Evolutionary conservation across 2,329 filamentous ascomycete genomes (phyloP).

Genomic region (Drechslera avenae): DNA sequence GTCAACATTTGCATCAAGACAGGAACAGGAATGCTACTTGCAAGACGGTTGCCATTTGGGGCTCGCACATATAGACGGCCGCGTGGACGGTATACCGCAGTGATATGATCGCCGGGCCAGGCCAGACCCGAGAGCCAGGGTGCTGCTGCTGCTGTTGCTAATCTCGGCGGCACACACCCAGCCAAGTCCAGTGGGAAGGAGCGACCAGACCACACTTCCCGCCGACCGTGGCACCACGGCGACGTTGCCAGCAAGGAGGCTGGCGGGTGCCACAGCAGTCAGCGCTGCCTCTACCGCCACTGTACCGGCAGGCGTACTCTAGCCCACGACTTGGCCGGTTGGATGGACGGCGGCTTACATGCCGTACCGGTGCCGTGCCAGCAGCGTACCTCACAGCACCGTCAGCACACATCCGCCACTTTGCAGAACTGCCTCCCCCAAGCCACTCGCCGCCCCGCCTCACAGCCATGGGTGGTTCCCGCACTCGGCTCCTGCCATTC

Average conservation of each 20-base stretch:
- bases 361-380: too few relatives aligned
- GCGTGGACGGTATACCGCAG: not conserved
- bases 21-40: too few relatives aligned
- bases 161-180: not conserved
- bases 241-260: too few relatives aligned
- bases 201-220: not conserved
- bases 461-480: not conserved
- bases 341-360: too few relatives aligned
- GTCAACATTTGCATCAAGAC: too few relatives aligned
- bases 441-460: not conserved
- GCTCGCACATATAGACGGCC: not conserved
- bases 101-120: constrained; percentile 11
- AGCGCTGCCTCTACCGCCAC: not conserved
- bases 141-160: constrained; percentile 10
- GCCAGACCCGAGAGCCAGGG: constrained; percentile 10
- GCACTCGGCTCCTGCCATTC: constrained; percentile 9
- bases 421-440: too few relatives aligned
- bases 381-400: too few relatives aligned
- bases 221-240: not conserved
- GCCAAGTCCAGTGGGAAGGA: not conserved
- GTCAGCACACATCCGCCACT: too few relatives aligned
- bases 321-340: too few relatives aligned
- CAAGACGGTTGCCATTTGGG: too few relatives aligned
- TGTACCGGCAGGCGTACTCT: too few relatives aligned
- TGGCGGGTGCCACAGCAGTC: not conserved